These are phyloP conservation scores for Pythium graminicola DNA, from an alignment of 352 stramenopile species.

Conservation along the genomic window DNA sequence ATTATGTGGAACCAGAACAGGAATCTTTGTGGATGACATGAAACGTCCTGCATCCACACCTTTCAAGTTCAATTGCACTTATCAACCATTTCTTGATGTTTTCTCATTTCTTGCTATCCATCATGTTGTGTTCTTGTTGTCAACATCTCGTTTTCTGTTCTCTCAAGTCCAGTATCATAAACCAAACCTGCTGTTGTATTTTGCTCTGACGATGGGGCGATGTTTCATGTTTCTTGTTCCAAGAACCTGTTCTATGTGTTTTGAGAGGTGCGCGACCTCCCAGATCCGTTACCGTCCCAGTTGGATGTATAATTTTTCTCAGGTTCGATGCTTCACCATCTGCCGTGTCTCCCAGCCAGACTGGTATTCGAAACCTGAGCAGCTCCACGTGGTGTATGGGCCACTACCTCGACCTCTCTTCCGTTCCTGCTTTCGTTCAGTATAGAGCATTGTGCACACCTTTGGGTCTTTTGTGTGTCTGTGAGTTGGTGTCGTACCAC, in stretches of 20 bases:
- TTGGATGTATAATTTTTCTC: background rate
- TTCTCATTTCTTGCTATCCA: too few species aligned
- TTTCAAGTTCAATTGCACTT: too few species aligned
- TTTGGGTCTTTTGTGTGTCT: constrained; percentile 1
- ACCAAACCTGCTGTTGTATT: too few species aligned
- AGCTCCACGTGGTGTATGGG: constrained; percentile 9
- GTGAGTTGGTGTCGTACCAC: background rate
- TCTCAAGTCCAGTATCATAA: too few species aligned
- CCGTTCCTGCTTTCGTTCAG: too few species aligned
- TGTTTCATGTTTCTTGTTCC: constrained; percentile 5
- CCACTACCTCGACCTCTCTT: background rate
- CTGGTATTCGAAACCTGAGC: constrained; percentile 1
- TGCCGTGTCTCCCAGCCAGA: constrained; percentile 13
- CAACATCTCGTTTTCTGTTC: too few species aligned
- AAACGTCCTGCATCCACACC: too few species aligned
- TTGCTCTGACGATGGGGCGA: constrained; percentile 11
- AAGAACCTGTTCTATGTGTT: constrained; percentile 16
- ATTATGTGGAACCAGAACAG: too few species aligned
- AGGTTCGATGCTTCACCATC: constrained; percentile 7
- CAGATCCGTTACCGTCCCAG: background rate
- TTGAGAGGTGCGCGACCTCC: constrained; percentile 6
- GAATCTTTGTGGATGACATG: too few species aligned
- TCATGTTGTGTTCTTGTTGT: too few species aligned
- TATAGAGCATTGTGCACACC: too few species aligned
- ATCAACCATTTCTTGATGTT: too few species aligned